These are phyloP conservation scores for Symbiodinium natans DNA, from an alignment of 73 alveolate genomes.

Conservation along the genomic window DNA sequence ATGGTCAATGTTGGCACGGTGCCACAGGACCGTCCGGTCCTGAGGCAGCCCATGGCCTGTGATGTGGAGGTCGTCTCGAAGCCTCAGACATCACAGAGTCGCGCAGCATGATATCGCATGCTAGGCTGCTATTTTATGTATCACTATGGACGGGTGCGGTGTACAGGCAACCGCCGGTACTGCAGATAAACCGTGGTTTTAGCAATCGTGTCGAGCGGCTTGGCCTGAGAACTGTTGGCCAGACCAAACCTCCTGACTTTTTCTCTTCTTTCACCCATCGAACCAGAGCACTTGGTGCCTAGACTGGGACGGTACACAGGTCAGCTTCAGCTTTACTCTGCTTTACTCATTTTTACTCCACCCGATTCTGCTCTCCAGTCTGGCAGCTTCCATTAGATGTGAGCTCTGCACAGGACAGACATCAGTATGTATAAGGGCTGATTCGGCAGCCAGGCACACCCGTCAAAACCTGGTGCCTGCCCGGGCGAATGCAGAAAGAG, in stretches of 20 bases:
- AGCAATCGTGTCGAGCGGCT: background rate
- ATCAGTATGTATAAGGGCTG: too few species aligned
- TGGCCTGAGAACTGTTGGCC: background rate
- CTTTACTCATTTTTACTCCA: too few species aligned
- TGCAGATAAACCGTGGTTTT: background rate
- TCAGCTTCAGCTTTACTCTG: too few species aligned
- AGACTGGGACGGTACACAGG: too few species aligned
- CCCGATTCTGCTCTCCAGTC: too few species aligned
- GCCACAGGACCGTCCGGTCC: background rate
- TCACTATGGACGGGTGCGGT: background rate
- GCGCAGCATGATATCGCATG: background rate
- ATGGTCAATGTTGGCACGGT: too few species aligned
- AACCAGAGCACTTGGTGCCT: background rate
- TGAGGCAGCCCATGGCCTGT: background rate
- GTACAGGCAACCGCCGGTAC: background rate
- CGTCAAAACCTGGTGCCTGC: too few species aligned
- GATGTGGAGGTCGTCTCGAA: background rate
- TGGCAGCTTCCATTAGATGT: too few species aligned
- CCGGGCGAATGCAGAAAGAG: too few species aligned
- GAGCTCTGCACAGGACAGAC: too few species aligned
- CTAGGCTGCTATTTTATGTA: too few species aligned
- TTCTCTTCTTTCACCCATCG: background rate
- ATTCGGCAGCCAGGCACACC: too few species aligned
- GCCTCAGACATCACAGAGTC: background rate
- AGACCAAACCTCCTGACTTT: background rate